Evolutionary conservation across 2,329 filamentous ascomycete genomes (phyloP), one percentile per base, ranked within the genome.

Genomic region (Talaromyces sp.): DNA sequence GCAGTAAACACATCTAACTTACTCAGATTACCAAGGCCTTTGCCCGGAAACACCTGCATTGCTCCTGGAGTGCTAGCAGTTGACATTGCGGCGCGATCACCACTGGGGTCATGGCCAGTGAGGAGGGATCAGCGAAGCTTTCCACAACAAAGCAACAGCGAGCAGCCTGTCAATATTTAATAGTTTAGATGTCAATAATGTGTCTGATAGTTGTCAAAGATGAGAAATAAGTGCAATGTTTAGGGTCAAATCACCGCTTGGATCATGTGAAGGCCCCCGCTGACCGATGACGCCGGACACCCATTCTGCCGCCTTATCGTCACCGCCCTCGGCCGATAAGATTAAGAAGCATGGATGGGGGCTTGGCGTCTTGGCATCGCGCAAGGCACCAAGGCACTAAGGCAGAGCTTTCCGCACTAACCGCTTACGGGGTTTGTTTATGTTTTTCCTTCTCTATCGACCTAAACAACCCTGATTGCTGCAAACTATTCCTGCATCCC

Each of bases 31-130:
- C 89, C 88, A 68, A 91, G 78, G 25, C 85, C 88, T 72, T 86
- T 84, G 34, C 88, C 88, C 19, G 89, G 89, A 74, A 87, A 82
- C 38, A 92, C 86, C 74, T 89, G 86, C 64, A 87, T 87, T 72
- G 78, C 72, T 49, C 72, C 65, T 65, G 73, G 67, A 64, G 74
- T 54, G 70, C 68, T 76, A 49, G 72, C 68, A 65, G 73, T 71
- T 64, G 74, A 74, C 78, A 80, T 80, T 63, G 63, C 73, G 69
- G 61, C 53, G 29, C 40, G 45, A 49, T 61, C 54, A 62, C 61
- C 61, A 64, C 58, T 67, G 69, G 59, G 19, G 31, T 58, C 64
- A 66, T 66, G 60, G 47, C 60, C 40, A 54, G 59, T 7, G 34
- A 17, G 10, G 8, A 25, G 43, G 54, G 3, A n/a, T 34, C 15